Percentiles rank a stretch among this genome's conserved stretches.
phyloP scores from a whole-genome alignment of 179 eudicot genomes.

The Spergularia azorica region DNA sequence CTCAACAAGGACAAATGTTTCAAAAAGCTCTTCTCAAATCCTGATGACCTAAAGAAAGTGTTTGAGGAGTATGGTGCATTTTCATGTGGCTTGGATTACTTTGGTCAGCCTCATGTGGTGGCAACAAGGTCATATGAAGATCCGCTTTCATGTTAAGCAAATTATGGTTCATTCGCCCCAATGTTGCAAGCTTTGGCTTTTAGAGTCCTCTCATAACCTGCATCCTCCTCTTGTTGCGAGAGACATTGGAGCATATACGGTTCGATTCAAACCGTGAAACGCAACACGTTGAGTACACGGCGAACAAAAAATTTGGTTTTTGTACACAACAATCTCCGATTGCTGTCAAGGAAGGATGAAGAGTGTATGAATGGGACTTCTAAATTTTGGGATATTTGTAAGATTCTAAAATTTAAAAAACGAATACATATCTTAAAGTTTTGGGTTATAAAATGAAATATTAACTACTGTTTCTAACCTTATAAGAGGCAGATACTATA shows the following conservation, averaged over 20 bases:
- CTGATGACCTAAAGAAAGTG: background rate
- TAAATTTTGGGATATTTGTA: background rate
- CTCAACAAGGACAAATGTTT: background rate
- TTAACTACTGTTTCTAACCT: too few species aligned
- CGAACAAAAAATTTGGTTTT: background rate
- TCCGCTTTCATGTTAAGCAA: background rate
- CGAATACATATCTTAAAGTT: too few species aligned
- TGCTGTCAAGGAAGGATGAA: background rate
- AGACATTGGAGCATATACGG: background rate
- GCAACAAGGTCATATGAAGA: background rate
- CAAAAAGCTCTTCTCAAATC: background rate
- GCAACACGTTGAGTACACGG: background rate
- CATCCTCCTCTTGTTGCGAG: constrained; percentile 1
- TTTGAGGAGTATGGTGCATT: background rate
- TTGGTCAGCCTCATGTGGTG: background rate
- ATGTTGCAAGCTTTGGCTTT: background rate
- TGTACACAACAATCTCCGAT: background rate
- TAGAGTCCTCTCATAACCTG: background rate
- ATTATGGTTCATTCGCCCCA: background rate
- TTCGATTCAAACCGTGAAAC: background rate
- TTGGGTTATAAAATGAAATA: too few species aligned
- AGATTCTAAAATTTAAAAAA: too few species aligned
- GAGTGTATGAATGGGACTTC: background rate
- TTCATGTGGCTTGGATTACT: background rate
- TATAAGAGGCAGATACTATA: background rate